These are phyloP conservation scores for Aegle marmelos DNA, from an alignment of 345 rosid genomes.

Conservation along the genomic window DNA sequence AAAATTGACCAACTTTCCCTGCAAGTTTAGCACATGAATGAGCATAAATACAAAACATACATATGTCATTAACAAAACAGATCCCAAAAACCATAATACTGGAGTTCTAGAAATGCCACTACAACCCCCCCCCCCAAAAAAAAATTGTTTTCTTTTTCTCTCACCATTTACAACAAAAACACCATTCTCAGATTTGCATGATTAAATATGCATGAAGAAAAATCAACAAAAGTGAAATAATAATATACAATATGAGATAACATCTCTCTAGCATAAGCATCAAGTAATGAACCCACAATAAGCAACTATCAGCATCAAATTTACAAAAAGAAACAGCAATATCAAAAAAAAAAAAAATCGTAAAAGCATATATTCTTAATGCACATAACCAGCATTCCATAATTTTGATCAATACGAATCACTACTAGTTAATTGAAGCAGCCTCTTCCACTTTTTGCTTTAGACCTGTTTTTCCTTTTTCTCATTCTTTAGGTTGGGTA, in stretches of 20 bases:
- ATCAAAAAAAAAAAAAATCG: too few species aligned
- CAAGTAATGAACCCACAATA: not conserved
- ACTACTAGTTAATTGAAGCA: not conserved
- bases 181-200: not conserved
- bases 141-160: too few species aligned
- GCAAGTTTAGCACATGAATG: slow-evolving; percentile 6
- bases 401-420: not conserved
- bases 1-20: slow-evolving; percentile 33
- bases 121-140: not conserved
- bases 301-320: not conserved
- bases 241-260: not conserved
- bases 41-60: not conserved
- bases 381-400: not conserved
- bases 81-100: not conserved
- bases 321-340: not conserved
- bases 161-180: not conserved
- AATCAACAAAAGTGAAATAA: not conserved
- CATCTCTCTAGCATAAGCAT: not conserved
- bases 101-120: not conserved
- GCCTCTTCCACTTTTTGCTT: not conserved
- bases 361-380: not conserved
- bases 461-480: too few species aligned
- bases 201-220: not conserved
- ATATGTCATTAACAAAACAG: not conserved
- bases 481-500: not conserved